A percentile compares a stretch with the other conserved stretches of the same genome.
Conservation (phyloP, 208 protist genomes). For the Leishmania lainsoni region DNA sequence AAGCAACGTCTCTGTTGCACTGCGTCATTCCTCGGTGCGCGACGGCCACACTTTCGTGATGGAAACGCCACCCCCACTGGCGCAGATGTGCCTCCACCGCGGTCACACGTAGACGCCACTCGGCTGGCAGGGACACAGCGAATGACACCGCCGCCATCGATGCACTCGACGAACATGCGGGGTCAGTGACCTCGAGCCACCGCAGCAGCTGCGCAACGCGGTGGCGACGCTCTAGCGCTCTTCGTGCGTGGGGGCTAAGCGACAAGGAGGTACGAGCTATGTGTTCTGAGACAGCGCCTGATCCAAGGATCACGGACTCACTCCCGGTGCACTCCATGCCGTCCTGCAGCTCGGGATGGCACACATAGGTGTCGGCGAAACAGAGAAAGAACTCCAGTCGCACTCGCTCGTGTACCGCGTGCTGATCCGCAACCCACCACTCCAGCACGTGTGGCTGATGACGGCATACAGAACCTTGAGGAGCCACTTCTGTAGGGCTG, state of each 20-base stretch:
- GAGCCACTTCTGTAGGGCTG: background rate
- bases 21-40: background rate
- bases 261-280: background rate
- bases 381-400: conserved; percentile 73
- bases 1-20: background rate
- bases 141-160: conserved; percentile 9
- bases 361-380: conserved; percentile 76
- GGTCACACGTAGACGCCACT: conserved; percentile 44
- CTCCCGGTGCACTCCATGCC: background rate
- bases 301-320: background rate
- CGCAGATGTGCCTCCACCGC: conserved; percentile 39
- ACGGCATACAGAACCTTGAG: background rate
- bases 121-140: conserved; percentile 35
- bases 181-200: background rate
- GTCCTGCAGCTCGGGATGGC: conserved; percentile 22
- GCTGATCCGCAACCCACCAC: conserved; percentile 70
- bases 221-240: conserved; percentile 9
- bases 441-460: conserved; percentile 9
- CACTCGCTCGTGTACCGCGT: conserved; percentile 79
- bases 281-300: background rate
- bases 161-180: background rate
- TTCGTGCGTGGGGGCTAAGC: conserved; percentile 15
- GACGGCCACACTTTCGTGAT: conserved; percentile 2
- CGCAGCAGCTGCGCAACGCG: conserved; percentile 12
- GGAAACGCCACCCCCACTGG: conserved; percentile 78